Base-by-base conservation (phyloP, 2,329 filamentous ascomycete species). In the Colletotrichum cereale region DNA sequence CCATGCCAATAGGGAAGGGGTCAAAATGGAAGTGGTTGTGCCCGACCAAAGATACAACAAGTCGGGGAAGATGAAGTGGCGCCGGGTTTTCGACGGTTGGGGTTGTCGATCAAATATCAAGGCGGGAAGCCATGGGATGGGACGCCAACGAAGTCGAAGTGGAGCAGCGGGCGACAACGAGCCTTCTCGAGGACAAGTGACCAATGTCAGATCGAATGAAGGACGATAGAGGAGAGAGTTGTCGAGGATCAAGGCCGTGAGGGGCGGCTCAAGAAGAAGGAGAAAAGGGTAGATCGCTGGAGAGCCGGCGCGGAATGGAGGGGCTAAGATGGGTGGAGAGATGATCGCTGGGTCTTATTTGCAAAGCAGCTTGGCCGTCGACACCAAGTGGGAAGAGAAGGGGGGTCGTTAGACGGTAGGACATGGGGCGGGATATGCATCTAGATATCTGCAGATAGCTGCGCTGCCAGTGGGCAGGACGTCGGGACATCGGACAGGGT, bases 1-100 rank as follows among this genome's bases (percentile, higher is more conserved):
- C 79, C 83, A 85, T 84, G 77, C 81, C 82, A 79, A 75, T 71
- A 72, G 66, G 73, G 72, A 61, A 60, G 36, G 34, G n/a, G 48
- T 48, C 69, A 64, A 60, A 60, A 64, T 31, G 18, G n/a, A 40
- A 14, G 67, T 24, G 31, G 40, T n/a, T 53, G 18, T 64, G 36
- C 53, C 64, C 61, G 44, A 61, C 53, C 34, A 36, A 38, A 31
- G 31, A 42, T n/a, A 44, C 47, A 38, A 44, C 47, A 38, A 47
- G 50, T 62, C 55, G 40, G 53, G 16, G 40, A 14, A 26, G 70
- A 14, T 5, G 61, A 40, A 12, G 24, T 56, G 55, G 66, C 56
- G 55, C 48, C 10, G 12, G 24, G 34, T 12, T 24, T 18, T 55
- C 26, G 53, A 40, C 42, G 34, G 52, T 31, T 18, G 44, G 53